These are phyloP conservation scores for Tolypocladium nubicola DNA, from an alignment of 2,329 filamentous ascomycete species.

Conservation along the genomic window DNA sequence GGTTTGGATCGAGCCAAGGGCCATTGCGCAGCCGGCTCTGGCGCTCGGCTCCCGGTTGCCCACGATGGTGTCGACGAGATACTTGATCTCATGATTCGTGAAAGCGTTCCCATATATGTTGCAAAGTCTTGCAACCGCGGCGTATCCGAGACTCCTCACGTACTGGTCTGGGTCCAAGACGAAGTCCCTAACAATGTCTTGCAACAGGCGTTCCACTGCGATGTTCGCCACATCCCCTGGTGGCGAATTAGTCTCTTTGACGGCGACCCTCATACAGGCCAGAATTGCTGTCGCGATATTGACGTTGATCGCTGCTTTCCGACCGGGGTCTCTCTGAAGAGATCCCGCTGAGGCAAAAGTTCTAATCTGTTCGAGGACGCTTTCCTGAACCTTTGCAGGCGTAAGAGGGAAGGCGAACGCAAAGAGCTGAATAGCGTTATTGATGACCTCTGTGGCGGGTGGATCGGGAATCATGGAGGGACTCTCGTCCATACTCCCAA, in stretches of 20 bases:
- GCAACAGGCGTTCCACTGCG: conserved; percentile 74
- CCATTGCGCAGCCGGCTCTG: conserved; percentile 87
- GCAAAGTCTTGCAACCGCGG: conserved; percentile 78
- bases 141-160: conserved; percentile 74
- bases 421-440: conserved; percentile 87
- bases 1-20: conserved; percentile 84
- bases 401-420: conserved; percentile 85
- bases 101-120: conserved; percentile 75
- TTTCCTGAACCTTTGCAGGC: conserved; percentile 86
- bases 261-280: conserved; percentile 71
- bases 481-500: conserved; percentile 31
- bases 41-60: conserved; percentile 87
- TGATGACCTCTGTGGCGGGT: conserved; percentile 85
- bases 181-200: conserved; percentile 62
- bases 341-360: conserved; percentile 75
- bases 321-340: conserved; percentile 74
- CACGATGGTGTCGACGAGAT: conserved; percentile 87
- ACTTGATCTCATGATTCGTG: conserved; percentile 83
- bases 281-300: conserved; percentile 80
- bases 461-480: conserved; percentile 54
- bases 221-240: conserved; percentile 62
- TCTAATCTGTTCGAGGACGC: conserved; percentile 85
- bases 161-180: conserved; percentile 77
- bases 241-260: conserved; percentile 65
- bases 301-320: conserved; percentile 82